phyloP scores from a whole-genome alignment of 495 filamentous ascomycete genomes.

The Aspergillus cristatus region DNA sequence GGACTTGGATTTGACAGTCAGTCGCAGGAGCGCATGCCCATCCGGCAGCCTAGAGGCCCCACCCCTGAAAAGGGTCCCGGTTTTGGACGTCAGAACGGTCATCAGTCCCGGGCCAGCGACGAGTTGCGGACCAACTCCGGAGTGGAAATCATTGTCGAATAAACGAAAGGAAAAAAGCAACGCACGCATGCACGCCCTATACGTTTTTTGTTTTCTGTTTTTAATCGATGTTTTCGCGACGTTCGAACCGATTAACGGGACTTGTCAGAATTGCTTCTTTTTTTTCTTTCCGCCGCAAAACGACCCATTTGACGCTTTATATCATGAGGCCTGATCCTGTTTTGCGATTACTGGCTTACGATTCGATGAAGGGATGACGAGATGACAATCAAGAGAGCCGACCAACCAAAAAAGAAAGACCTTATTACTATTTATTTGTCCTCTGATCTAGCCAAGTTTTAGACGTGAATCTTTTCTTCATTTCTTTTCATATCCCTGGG shows the following conservation, averaged over 20 bases:
- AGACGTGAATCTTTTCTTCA: conserved; percentile 34
- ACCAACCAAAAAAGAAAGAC: conserved; percentile 32
- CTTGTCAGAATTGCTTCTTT: conserved; percentile 35
- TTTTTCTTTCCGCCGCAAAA: conserved; percentile 38
- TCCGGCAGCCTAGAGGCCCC: conserved; percentile 77
- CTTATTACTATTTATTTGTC: conserved; percentile 19
- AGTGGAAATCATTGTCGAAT: conserved; percentile 50
- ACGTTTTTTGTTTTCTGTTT: conserved; percentile 7
- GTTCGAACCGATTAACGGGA: conserved; percentile 21
- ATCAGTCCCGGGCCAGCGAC: conserved; percentile 73
- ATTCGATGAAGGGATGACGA: conserved; percentile 50
- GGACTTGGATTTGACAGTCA: conserved; percentile 56
- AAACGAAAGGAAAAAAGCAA: conserved; percentile 22
- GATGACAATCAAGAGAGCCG: conserved; percentile 36
- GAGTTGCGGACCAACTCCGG: conserved; percentile 52
- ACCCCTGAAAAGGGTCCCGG: conserved; percentile 66
- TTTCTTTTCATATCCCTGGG: conserved; percentile 37
- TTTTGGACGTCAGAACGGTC: conserved; percentile 72
- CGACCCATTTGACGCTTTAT: conserved; percentile 38
- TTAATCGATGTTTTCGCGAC: too few species aligned
- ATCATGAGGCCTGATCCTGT: conserved; percentile 37
- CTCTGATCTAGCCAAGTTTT: conserved; percentile 41
- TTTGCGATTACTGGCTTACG: conserved; percentile 41
- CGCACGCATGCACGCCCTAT: conserved; percentile 2
- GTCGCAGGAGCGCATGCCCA: conserved; percentile 58